phyloP scores from a whole-genome alignment of 2,329 filamentous ascomycete species.

The Thermoascus crustaceus region DNA sequence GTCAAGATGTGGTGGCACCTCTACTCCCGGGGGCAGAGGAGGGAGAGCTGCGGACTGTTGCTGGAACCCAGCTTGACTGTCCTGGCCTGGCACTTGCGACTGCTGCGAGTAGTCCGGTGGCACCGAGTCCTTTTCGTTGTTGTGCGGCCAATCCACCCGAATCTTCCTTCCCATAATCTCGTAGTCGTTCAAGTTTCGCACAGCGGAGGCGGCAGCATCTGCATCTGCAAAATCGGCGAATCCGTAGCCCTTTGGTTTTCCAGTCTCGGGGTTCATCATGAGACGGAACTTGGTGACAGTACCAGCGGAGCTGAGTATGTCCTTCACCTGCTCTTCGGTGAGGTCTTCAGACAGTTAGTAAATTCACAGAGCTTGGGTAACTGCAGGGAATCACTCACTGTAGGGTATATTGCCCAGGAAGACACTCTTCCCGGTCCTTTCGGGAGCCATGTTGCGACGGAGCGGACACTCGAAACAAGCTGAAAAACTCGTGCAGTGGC shows the following conservation, averaged over 20 bases:
- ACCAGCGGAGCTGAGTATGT: slow-evolving; percentile 84
- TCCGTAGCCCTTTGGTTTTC: slow-evolving; percentile 89
- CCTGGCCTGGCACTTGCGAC: slow-evolving; percentile 28
- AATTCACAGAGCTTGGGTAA: slow-evolving; percentile 10
- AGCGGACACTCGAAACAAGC: not conserved
- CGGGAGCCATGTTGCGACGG: slow-evolving; percentile 32
- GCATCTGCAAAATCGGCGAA: slow-evolving; percentile 94
- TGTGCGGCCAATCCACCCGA: slow-evolving; percentile 91
- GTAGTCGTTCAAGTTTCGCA: slow-evolving; percentile 89
- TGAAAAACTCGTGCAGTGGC: not conserved
- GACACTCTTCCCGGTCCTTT: slow-evolving; percentile 38
- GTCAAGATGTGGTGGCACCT: slow-evolving; percentile 72
- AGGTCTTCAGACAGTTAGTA: slow-evolving; percentile 54
- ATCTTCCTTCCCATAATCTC: slow-evolving; percentile 93
- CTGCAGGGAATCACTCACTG: slow-evolving; percentile 69
- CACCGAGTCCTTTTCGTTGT: slow-evolving; percentile 66
- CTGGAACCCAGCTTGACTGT: slow-evolving; percentile 30
- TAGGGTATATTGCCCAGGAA: slow-evolving; percentile 55
- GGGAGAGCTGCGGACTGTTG: slow-evolving; percentile 54
- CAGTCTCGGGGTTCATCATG: slow-evolving; percentile 92
- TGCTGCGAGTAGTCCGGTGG: slow-evolving; percentile 41
- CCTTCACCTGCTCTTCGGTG: slow-evolving; percentile 90
- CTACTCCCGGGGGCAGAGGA: slow-evolving; percentile 73
- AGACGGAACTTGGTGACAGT: slow-evolving; percentile 87
- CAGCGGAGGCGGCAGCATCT: slow-evolving; percentile 84